Evolutionary conservation across 768 basidiomycete species (phyloP).

Genomic region (Mycena belliarum): DNA sequence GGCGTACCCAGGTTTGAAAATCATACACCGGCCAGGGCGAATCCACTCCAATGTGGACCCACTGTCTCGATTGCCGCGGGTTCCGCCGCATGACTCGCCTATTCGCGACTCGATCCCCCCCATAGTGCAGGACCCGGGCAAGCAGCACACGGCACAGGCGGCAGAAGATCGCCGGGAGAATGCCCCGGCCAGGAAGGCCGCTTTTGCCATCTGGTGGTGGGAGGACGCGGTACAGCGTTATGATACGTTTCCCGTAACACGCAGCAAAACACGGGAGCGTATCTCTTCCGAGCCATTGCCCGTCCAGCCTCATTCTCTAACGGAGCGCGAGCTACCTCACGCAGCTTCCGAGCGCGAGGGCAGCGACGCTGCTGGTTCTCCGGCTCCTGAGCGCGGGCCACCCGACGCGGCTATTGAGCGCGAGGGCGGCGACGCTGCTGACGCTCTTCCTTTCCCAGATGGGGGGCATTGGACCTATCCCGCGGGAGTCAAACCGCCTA

Average conservation of each 20-base stretch:
- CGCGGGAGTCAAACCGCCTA: not conserved
- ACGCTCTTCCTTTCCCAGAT: not conserved
- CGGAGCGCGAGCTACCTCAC: too few species aligned
- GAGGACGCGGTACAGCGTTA: not conserved
- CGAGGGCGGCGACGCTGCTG: not conserved
- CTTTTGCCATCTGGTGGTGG: not conserved
- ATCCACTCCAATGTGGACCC: conserved; percentile 24
- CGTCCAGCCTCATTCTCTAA: too few species aligned
- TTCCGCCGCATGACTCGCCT: not conserved
- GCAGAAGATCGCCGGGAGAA: not conserved
- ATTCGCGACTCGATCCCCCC: not conserved
- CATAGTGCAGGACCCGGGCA: not conserved
- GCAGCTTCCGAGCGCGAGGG: too few species aligned
- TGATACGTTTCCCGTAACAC: not conserved
- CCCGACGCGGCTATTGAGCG: not conserved
- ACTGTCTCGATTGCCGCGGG: not conserved
- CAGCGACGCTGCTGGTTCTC: too few species aligned
- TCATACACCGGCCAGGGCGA: conserved; percentile 29
- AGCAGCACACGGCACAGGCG: not conserved
- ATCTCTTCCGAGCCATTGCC: too few species aligned
- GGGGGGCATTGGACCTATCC: not conserved
- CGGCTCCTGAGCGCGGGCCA: too few species aligned
- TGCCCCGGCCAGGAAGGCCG: not conserved
- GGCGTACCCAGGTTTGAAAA: conserved; percentile 26
- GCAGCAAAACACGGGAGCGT: not conserved